Base-by-base conservation (phyloP, 768 basidiomycete genomes). In the Pleurotus djamor region DNA sequence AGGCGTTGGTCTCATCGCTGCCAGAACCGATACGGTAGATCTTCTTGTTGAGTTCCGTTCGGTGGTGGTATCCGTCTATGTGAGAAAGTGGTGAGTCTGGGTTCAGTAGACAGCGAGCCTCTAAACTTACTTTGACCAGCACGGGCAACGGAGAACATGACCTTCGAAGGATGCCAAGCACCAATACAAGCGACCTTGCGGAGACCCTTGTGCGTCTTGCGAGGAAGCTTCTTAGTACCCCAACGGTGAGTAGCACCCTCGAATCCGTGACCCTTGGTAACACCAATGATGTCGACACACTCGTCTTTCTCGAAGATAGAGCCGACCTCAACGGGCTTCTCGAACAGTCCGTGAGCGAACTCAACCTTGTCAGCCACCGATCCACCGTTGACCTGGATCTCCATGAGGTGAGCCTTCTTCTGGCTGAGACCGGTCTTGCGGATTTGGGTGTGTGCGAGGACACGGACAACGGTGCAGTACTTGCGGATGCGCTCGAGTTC, bases 131-230 rank as follows among this genome's bases (percentile, higher is more conserved):
- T 92, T 91, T 98, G 96, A 92, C 97, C 97, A 67, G 97, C 96
- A 83, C 97, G 96, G 62, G 96, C 97, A 68, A 99, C 97, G n/a
- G 95, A 96, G 88, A 94, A 98, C 96, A 98, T 98, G 86, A 99
- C 97, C 80, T 96, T 97, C 69, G 89, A 91, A 73, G 94, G 95
- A 84, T 96, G 94, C 94, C 94, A 96, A 72, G 94, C 95, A 78
- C 94, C 94, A 66, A 96, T 95, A 84, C 94, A 96, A 72, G 96
- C 96, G 64, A 99, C 97, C 83, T 99, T 98, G 76, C 96, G 92
- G 70, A 98, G 92, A 92, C 97, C 97, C 78, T 97, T 96, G 86
- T 99, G 97, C 57, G 97, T 98, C 84, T 98, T 98, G 68, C 96
- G 85, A 60, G 96, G 96, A 59, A 98, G 86, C 81, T 96, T 96